phyloP scores from a whole-genome alignment of 2,329 filamentous ascomycete genomes.

The Nemania sp. region DNA sequence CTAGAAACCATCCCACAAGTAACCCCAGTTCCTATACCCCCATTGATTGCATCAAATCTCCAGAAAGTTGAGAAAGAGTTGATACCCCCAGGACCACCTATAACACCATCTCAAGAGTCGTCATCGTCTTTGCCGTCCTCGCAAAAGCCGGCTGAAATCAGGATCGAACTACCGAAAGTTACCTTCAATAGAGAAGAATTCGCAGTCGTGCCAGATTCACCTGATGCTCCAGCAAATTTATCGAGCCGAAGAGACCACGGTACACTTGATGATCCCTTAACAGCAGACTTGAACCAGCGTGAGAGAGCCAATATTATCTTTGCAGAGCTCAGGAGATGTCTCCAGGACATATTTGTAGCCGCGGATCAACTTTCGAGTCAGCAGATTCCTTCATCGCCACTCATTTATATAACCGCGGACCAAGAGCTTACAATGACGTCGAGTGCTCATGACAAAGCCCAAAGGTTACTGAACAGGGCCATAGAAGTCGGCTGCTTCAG shows the following conservation, averaged over 20 bases:
- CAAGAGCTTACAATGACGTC: slow-evolving; percentile 68
- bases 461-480: slow-evolving; percentile 73
- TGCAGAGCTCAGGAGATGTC: slow-evolving; percentile 68
- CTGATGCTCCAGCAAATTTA: slow-evolving; percentile 51
- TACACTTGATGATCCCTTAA: slow-evolving; percentile 59
- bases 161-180: slow-evolving; percentile 51
- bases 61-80: slow-evolving; percentile 18
- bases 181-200: slow-evolving; percentile 59
- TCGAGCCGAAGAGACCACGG: slow-evolving; percentile 59
- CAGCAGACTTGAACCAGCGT: slow-evolving; percentile 73
- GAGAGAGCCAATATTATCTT: slow-evolving; percentile 78
- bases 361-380: slow-evolving; percentile 68
- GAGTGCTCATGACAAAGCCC: slow-evolving; percentile 69
- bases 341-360: slow-evolving; percentile 74
- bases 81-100: slow-evolving; percentile 8
- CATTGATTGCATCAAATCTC: background rate
- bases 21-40: slow-evolving; percentile 3
- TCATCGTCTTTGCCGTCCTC: slow-evolving; percentile 19
- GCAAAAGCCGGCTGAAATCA: slow-evolving; percentile 41
- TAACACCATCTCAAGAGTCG: slow-evolving; percentile 14
- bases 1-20: slow-evolving; percentile 13
- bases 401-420: slow-evolving; percentile 56
- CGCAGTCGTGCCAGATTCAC: slow-evolving; percentile 49
- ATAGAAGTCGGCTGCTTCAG: slow-evolving; percentile 69
- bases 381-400: slow-evolving; percentile 59